Conservation (phyloP, 129 eudicot genomes). For the Flaveria brownii region DNA sequence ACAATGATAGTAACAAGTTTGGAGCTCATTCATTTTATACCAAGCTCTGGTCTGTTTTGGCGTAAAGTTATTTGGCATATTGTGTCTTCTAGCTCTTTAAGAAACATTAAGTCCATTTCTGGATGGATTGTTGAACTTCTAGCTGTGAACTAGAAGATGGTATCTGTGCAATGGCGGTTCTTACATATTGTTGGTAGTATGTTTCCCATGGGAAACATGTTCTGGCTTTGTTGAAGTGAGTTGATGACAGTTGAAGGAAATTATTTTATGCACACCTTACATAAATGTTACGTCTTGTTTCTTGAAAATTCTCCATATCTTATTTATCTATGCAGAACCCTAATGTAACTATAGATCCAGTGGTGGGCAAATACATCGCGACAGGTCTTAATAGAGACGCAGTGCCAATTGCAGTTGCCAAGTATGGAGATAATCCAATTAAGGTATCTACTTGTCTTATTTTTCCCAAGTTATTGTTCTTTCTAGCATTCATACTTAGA, state of each 20-base stretch:
- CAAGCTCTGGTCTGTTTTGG: neutral
- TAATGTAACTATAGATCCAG: slow-evolving; percentile 45
- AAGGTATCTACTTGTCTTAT: slow-evolving; percentile 44
- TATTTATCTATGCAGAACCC: slow-evolving; percentile 50
- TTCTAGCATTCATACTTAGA: neutral
- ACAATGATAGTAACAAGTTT: neutral
- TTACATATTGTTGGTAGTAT: neutral
- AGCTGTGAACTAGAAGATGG: neutral
- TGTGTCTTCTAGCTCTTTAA: neutral
- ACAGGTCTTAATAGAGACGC: slow-evolving; percentile 86
- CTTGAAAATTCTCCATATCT: neutral
- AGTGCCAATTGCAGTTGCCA: slow-evolving; percentile 86
- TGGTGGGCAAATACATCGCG: slow-evolving; percentile 67
- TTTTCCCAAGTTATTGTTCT: neutral
- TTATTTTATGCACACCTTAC: neutral
- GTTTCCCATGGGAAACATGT: neutral
- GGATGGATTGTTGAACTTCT: neutral
- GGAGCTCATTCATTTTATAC: neutral
- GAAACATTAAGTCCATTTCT: neutral
- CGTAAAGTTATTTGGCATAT: neutral
- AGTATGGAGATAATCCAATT: slow-evolving; percentile 86
- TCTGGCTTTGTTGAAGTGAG: neutral
- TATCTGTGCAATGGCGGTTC: slow-evolving; percentile 15
- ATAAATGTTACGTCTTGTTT: neutral
- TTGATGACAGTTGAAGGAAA: neutral